These are phyloP conservation scores for Mariannaea sp. DNA, from an alignment of 2,329 filamentous ascomycete species.

Conservation along the genomic window DNA sequence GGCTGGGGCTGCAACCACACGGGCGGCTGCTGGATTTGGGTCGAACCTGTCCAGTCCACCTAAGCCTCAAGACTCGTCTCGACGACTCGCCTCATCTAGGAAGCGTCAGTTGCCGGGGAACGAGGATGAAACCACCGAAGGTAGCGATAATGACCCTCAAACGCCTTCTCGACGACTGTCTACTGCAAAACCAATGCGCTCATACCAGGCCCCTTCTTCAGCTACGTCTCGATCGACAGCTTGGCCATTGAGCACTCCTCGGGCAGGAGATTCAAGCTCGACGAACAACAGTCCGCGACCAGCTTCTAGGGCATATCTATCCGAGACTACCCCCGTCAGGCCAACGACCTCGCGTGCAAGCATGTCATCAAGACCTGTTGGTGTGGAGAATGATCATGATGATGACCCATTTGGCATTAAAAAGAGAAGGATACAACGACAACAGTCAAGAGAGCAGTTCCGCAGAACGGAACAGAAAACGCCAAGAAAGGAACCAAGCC, in stretches of 20 bases:
- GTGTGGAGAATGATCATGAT: conserved; percentile 34
- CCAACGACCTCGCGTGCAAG: background rate
- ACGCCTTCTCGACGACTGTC: conserved; percentile 26
- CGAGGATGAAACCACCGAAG: conserved; percentile 28
- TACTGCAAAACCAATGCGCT: conserved; percentile 13
- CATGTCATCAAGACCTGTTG: background rate
- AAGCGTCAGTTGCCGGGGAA: conserved; percentile 20
- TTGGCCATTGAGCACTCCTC: conserved; percentile 25
- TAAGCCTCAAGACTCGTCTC: conserved; percentile 1
- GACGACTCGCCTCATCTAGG: conserved; percentile 5
- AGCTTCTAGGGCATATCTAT: conserved; percentile 1
- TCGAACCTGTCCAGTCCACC: conserved; percentile 29
- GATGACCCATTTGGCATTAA: conserved; percentile 45
- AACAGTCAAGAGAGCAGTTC: conserved; percentile 39
- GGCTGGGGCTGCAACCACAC: conserved; percentile 29
- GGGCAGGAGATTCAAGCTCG: conserved; percentile 10
- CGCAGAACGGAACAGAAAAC: conserved; percentile 26
- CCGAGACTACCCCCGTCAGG: conserved; percentile 13
- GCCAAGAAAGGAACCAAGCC: conserved; percentile 25
- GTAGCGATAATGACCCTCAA: conserved; percentile 20
- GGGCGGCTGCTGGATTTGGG: conserved; percentile 37
- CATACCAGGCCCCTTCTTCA: conserved; percentile 15
- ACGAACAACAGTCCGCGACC: conserved; percentile 12
- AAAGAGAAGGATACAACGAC: conserved; percentile 38
- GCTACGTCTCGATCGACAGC: conserved; percentile 16